A percentile compares a stretch with the other conserved stretches of the same genome.
Evolutionary conservation across 108 stramenopile species (phyloP).

Genomic region (Mediolabrus comicus): DNA sequence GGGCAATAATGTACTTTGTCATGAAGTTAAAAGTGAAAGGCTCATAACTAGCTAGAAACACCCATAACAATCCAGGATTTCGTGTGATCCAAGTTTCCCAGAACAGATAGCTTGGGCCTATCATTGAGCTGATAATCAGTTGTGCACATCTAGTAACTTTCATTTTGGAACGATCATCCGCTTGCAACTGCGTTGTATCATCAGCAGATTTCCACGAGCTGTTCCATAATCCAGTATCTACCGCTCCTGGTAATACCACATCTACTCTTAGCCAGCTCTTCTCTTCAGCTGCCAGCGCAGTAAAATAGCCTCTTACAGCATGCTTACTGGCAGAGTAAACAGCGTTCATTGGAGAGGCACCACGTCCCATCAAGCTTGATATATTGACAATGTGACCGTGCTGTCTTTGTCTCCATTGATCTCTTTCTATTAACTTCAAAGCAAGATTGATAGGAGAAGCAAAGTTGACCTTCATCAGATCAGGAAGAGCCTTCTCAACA

Average conservation of each 20-base stretch:
- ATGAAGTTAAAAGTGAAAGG: slow-evolving; percentile 6
- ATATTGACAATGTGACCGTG: slow-evolving; percentile 55
- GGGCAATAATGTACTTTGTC: slow-evolving; percentile 3
- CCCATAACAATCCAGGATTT: slow-evolving; percentile 58
- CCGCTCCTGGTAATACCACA: slow-evolving; percentile 63
- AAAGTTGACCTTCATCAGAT: slow-evolving; percentile 29
- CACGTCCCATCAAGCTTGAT: slow-evolving; percentile 54
- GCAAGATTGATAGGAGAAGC: slow-evolving; percentile 14
- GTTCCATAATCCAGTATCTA: slow-evolving; percentile 48
- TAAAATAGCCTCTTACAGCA: slow-evolving; percentile 66
- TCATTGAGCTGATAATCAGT: slow-evolving; percentile 47
- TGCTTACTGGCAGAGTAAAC: slow-evolving; percentile 72
- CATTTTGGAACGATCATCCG: slow-evolving; percentile 57
- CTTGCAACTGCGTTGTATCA: background rate
- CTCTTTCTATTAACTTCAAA: background rate
- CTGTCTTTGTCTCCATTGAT: slow-evolving; percentile 16
- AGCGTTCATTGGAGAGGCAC: slow-evolving; percentile 62
- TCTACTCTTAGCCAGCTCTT: slow-evolving; percentile 52
- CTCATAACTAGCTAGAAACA: slow-evolving; percentile 15
- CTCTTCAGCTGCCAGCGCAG: slow-evolving; percentile 55
- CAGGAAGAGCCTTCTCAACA: background rate
- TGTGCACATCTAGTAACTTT: slow-evolving; percentile 47
- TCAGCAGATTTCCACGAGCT: slow-evolving; percentile 7
- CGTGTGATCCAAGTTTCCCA: slow-evolving; percentile 56
- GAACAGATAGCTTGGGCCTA: slow-evolving; percentile 22